Evolutionary conservation across 768 basidiomycete genomes (phyloP), one percentile per base, ranked within the genome.

Genomic region (Mycena filopes): DNA sequence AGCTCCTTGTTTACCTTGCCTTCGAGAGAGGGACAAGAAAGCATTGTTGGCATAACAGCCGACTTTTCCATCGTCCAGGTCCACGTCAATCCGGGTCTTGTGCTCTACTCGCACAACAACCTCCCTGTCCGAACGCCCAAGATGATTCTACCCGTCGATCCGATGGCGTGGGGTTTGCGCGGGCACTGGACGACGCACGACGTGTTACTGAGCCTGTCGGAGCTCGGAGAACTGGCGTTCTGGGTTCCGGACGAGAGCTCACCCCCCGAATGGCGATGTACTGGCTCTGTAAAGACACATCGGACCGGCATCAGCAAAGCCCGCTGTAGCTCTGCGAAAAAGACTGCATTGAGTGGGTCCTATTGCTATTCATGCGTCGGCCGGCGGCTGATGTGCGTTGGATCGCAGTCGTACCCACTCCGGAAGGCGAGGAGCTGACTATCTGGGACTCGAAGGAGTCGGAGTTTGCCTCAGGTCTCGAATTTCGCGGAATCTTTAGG

Each of bases 361-460:
- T 43, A 12, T 68, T 66, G 43, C 38, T 25, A 38, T 50, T 43
- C 29, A 38, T 20, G 41, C n/a, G 10, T 11, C 16, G 4, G 10
- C 20, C 26, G n/a, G 31, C 43, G 29, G 9, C 55, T 66, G 55
- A 62, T 55, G 60, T 70, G 25, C 54, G 61, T 40, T 49, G 53
- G 51, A 16, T 4, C 29, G 45, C 60, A 95, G 94, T 95, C 65
- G 87, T 90, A 16, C 79, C 84, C 6, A 75, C 79, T 18, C 71
- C 81, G 0, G 84, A 86, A 21, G 91, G 90, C 0, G 84, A 92
- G 63, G 94, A 96, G 73, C 77, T 98, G 48, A 95, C 95, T 0
- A 95, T 99, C 20, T 99, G 97, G 97, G 95, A 98, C 76, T 98
- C 96, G 0, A 91, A 91, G 55, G 93, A 93, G 76, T 96, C 93